Evolutionary conservation across 148 eudicot genomes (phyloP).

Genomic region (Euryodendron excelsum): DNA sequence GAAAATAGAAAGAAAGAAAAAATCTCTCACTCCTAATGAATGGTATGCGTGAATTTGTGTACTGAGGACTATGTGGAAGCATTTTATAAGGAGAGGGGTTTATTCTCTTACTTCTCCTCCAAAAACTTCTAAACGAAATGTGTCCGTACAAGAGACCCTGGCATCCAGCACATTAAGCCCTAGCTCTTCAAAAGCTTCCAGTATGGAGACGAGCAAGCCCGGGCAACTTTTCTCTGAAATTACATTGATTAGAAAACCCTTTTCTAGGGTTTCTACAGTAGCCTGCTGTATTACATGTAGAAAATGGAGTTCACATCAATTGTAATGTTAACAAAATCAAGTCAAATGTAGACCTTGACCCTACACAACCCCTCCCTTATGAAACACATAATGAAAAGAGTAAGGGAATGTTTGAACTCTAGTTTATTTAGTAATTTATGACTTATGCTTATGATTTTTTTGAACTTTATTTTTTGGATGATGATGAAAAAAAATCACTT

Average conservation of each 20-base stretch:
- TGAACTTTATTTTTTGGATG: too few species aligned
- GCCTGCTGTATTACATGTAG: constrained; percentile 49
- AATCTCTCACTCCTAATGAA: too few species aligned
- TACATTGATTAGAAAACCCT: constrained; percentile 67
- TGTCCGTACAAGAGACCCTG: constrained; percentile 67
- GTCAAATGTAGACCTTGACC: too few species aligned
- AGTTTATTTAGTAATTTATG: too few species aligned
- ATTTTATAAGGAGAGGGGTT: neutral
- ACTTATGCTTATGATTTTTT: too few species aligned
- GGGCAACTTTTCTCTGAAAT: constrained; percentile 53
- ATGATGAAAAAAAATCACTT: too few species aligned
- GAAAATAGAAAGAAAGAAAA: too few species aligned
- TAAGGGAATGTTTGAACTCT: too few species aligned
- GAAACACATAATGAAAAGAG: too few species aligned
- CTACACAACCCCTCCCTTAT: too few species aligned
- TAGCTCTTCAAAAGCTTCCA: constrained; percentile 76
- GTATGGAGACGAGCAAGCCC: constrained; percentile 53
- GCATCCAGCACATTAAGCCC: constrained; percentile 71
- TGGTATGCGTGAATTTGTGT: neutral
- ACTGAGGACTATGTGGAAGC: neutral
- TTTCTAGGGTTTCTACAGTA: constrained; percentile 68
- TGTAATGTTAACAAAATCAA: neutral
- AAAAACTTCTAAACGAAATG: constrained; percentile 60
- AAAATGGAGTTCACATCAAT: neutral
- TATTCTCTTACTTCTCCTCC: constrained; percentile 52